Conservation (phyloP, 352 stramenopile species). For the Poterioochromonas sp. region DNA sequence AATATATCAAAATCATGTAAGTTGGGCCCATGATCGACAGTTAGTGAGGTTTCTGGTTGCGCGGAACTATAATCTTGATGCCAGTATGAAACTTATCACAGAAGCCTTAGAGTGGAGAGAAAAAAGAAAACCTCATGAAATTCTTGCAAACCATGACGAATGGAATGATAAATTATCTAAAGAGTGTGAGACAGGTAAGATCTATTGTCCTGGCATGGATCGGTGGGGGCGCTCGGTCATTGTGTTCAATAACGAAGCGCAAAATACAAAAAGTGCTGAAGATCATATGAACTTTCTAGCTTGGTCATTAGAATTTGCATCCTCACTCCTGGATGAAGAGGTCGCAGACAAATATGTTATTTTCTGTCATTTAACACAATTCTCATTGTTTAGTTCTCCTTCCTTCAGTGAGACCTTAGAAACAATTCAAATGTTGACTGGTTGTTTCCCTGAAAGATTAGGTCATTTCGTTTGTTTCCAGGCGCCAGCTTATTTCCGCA, state of each 20-base stretch:
- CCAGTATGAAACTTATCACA: not conserved
- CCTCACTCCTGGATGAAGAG: not conserved
- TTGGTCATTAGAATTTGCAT: slow-evolving; percentile 10
- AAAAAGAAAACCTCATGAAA: not conserved
- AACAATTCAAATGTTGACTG: slow-evolving; percentile 5
- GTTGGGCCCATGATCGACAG: not conserved
- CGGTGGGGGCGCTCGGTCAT: not conserved
- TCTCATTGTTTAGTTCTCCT: slow-evolving; percentile 5
- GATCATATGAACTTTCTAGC: slow-evolving; percentile 20
- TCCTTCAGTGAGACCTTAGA: not conserved
- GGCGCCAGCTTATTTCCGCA: not conserved
- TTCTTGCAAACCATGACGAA: not conserved
- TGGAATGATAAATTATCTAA: not conserved
- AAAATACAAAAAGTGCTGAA: not conserved
- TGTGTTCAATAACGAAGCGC: slow-evolving; percentile 4
- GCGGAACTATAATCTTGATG: slow-evolving; percentile 8
- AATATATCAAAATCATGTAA: not conserved
- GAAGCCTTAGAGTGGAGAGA: not conserved
- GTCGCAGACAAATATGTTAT: slow-evolving; percentile 21
- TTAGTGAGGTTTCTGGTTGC: slow-evolving; percentile 7
- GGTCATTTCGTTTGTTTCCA: slow-evolving; percentile 2
- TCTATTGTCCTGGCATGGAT: slow-evolving; percentile 18
- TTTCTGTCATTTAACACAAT: not conserved
- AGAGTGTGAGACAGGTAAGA: slow-evolving; percentile 21
- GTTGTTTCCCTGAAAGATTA: slow-evolving; percentile 12